Percentiles rank a stretch among this genome's conserved stretches.
phyloP scores from a whole-genome alignment of 176 grass and related monocot genomes.

The Avena atlantica region DNA sequence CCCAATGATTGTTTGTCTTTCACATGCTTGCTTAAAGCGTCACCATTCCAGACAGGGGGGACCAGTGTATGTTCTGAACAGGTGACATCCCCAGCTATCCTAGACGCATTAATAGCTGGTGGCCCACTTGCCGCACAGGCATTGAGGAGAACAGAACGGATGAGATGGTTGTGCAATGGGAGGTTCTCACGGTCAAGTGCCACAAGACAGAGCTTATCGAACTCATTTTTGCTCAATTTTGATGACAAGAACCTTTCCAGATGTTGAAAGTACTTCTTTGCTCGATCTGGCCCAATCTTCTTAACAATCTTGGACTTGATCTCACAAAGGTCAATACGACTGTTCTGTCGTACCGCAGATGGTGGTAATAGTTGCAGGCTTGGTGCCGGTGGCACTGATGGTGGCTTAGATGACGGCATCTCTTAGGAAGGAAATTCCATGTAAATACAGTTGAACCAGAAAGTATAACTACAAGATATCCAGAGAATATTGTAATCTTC shows the following conservation, averaged over 20 bases:
- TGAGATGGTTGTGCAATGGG: conserved; percentile 83
- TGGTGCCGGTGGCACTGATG: conserved; percentile 44
- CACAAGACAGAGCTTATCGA: conserved; percentile 70
- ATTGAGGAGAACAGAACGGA: conserved; percentile 79
- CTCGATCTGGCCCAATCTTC: conserved; percentile 66
- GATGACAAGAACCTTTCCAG: conserved; percentile 75
- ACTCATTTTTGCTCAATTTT: conserved; percentile 81
- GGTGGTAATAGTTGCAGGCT: conserved; percentile 47
- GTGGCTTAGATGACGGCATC: conserved; percentile 53
- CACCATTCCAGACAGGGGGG: conserved; percentile 41
- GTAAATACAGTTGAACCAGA: conserved; percentile 38
- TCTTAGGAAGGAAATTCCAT: conserved; percentile 56
- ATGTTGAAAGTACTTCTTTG: conserved; percentile 75
- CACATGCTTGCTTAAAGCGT: conserved; percentile 31
- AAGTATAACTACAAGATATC: conserved; percentile 7
- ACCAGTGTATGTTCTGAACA: conserved; percentile 36
- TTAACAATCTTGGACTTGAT: conserved; percentile 80
- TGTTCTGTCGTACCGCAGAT: conserved; percentile 54
- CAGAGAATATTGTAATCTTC: conserved; percentile 7
- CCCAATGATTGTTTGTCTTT: conserved; percentile 44
- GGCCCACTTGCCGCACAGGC: conserved; percentile 60
- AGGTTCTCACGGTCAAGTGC: conserved; percentile 75
- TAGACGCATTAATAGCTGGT: conserved; percentile 38
- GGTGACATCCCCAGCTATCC: conserved; percentile 23
- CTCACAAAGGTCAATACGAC: conserved; percentile 72